Evolutionary conservation across 2,329 filamentous ascomycete species (phyloP).

Genomic region (Rasamsonia emersonii): DNA sequence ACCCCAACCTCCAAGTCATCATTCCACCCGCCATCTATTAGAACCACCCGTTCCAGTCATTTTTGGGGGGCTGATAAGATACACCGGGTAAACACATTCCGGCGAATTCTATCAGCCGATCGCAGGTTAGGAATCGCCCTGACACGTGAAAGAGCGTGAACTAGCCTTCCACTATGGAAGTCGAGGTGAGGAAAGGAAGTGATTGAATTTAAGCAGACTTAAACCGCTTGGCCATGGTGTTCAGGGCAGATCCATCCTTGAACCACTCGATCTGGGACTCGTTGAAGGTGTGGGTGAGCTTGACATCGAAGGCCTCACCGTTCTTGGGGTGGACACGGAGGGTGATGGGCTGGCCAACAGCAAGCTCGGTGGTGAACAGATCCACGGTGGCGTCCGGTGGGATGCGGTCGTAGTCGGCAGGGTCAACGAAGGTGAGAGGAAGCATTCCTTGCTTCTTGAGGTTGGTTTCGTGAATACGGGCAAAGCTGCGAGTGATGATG

Average conservation of each 20-base stretch:
- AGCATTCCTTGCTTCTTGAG: slow-evolving; percentile 99
- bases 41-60: too few species aligned
- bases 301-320: slow-evolving; percentile 69
- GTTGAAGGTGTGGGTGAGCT: slow-evolving; percentile 95
- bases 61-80: too few species aligned
- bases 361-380: slow-evolving; percentile 78
- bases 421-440: slow-evolving; percentile 88
- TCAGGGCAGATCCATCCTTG: slow-evolving; percentile 92
- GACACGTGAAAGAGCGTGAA: too few species aligned
- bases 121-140: too few species aligned
- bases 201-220: slow-evolving; percentile 23
- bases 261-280: slow-evolving; percentile 98
- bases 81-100: too few species aligned
- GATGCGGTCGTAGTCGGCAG: slow-evolving; percentile 97
- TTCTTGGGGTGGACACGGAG: slow-evolving; percentile 87
- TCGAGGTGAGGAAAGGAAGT: too few species aligned
- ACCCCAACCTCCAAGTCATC: too few species aligned
- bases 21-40: too few species aligned
- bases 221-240: slow-evolving; percentile 85
- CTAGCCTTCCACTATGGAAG: slow-evolving; percentile 25
- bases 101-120: too few species aligned
- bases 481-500: slow-evolving; percentile 92
- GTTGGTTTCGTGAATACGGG: slow-evolving; percentile 99
- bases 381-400: slow-evolving; percentile 87
- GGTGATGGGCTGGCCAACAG: slow-evolving; percentile 85